These are phyloP conservation scores for Prunus armeniaca DNA, from an alignment of 306 rosid genomes.

Conservation along the genomic window DNA sequence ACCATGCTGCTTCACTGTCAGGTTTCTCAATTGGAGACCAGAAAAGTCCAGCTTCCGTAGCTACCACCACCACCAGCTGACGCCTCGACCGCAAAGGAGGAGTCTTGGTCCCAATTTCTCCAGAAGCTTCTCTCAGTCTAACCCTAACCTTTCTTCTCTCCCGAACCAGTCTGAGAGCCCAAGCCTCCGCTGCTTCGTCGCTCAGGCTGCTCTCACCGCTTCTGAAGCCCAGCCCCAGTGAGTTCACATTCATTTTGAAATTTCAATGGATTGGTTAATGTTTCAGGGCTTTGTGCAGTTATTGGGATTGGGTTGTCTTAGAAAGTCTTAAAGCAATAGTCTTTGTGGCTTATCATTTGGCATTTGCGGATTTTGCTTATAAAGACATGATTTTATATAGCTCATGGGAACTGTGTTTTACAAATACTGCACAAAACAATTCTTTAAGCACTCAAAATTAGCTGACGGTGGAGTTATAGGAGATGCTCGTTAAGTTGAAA, in stretches of 20 bases:
- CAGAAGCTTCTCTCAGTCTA: conserved; percentile 43
- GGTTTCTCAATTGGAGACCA: conserved; percentile 25
- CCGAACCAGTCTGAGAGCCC: conserved; percentile 30
- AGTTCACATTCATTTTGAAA: conserved; percentile 11
- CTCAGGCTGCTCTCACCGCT: conserved; percentile 53
- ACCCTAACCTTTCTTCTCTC: background rate
- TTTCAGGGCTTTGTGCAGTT: background rate
- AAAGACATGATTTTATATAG: background rate
- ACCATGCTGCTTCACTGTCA: conserved; percentile 35
- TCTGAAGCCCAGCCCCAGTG: conserved; percentile 52
- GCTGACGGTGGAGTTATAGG: background rate
- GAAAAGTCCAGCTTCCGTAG: conserved; percentile 16
- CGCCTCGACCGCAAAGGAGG: conserved; percentile 17
- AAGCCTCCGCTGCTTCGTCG: conserved; percentile 42
- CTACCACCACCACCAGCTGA: conserved; percentile 25
- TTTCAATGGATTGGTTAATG: background rate
- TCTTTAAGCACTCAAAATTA: background rate
- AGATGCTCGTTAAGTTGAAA: background rate
- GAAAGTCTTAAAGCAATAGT: background rate
- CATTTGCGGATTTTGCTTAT: background rate
- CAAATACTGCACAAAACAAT: background rate
- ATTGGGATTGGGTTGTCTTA: background rate
- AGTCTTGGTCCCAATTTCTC: conserved; percentile 13
- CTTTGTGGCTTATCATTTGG: background rate
- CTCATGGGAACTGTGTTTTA: background rate